Percentiles rank a stretch among this genome's conserved stretches.
phyloP scores from a whole-genome alignment of 805 yeast genomes.

The Kodamaea kakaduensis region DNA sequence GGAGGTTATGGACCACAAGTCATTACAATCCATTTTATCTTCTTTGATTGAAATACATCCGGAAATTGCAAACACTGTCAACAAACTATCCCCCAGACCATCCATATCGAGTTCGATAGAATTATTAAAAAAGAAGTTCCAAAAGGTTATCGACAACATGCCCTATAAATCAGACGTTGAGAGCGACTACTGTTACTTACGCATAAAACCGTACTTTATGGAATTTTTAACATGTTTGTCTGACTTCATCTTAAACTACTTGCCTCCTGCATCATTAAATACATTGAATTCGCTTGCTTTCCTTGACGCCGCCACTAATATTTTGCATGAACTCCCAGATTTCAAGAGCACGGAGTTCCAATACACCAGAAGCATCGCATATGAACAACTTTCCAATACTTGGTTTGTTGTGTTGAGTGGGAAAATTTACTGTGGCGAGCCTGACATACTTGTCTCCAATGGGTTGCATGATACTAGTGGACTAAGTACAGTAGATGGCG shows the following conservation, averaged over 20 bases:
- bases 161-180: slow-evolving; percentile 75
- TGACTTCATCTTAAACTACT: slow-evolving; percentile 67
- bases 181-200: slow-evolving; percentile 71
- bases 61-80: slow-evolving; percentile 50
- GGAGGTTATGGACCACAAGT: slow-evolving; percentile 60
- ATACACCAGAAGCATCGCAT: slow-evolving; percentile 51
- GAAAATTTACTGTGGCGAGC: slow-evolving; percentile 15
- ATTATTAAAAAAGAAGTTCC: slow-evolving; percentile 45
- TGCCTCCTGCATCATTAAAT: slow-evolving; percentile 66
- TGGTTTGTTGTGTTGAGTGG: slow-evolving; percentile 48
- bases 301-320: slow-evolving; percentile 55
- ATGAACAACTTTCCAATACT: slow-evolving; percentile 56
- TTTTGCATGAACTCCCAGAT: slow-evolving; percentile 62
- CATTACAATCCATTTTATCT: slow-evolving; percentile 50
- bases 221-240: slow-evolving; percentile 69
- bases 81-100: slow-evolving; percentile 54
- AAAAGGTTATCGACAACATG: slow-evolving; percentile 44
- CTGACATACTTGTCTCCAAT: too few relatives aligned
- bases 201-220: slow-evolving; percentile 63
- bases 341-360: slow-evolving; percentile 56
- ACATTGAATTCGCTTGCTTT: slow-evolving; percentile 54
- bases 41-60: slow-evolving; percentile 59
- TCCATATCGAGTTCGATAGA: slow-evolving; percentile 49
- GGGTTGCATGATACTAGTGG: not conserved
- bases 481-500: not conserved